A percentile compares a stretch with the other conserved stretches of the same genome.
phyloP scores from a whole-genome alignment of 176 grass and related monocot species.

The Pontederia paniculata region DNA sequence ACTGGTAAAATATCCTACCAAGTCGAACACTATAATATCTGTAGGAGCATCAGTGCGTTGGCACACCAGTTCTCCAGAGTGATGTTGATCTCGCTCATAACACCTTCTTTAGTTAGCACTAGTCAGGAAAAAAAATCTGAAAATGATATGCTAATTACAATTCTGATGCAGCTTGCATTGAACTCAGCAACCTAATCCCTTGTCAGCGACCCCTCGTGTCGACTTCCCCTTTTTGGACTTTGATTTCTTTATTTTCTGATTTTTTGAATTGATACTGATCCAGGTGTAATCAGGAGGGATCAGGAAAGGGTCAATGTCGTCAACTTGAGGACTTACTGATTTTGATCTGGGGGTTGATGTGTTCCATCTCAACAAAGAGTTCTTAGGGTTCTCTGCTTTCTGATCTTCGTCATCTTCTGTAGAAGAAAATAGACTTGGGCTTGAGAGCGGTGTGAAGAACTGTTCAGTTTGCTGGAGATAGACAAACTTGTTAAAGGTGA shows the following conservation, averaged over 20 bases:
- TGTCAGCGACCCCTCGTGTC: not conserved
- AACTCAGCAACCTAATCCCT: no score
- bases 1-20: no score
- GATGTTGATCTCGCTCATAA: no score
- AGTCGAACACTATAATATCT: no score
- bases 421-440: constrained; percentile 54
- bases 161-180: no score
- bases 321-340: constrained; percentile 50
- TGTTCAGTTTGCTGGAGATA: constrained; percentile 68
- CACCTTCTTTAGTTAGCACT: no score
- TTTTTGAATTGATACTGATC: constrained; percentile 52
- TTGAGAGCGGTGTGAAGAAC: constrained; percentile 98
- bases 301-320: constrained; percentile 62
- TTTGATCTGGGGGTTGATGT: constrained; percentile 42
- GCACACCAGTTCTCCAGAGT: no score
- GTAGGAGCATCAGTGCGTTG: no score
- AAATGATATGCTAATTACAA: no score
- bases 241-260: constrained; percentile 43
- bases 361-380: constrained; percentile 51
- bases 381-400: constrained; percentile 46
- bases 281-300: constrained; percentile 76
- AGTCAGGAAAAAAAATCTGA: no score
- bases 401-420: constrained; percentile 29
- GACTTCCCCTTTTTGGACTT: constrained; percentile 58
- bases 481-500: constrained; percentile 85